Evolutionary conservation across 306 rosid species (phyloP).

Genomic region (Cucumis sativus): DNA sequence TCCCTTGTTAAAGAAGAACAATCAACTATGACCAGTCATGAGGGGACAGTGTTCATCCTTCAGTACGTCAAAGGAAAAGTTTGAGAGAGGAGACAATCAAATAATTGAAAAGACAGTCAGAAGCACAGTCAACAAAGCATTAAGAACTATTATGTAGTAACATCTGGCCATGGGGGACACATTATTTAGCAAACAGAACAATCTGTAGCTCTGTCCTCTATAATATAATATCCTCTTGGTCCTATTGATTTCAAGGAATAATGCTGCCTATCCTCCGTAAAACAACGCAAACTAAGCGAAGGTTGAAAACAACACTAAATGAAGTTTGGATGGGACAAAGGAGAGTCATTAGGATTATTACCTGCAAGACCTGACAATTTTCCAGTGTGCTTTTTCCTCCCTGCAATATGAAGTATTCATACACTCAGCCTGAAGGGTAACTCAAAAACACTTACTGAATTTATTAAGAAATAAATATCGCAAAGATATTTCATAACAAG

Average conservation of each 20-base stretch:
- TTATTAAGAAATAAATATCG: not conserved
- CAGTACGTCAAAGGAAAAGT: not conserved
- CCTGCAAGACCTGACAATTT: constrained; percentile 93
- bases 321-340: not conserved
- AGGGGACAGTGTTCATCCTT: not conserved
- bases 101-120: not conserved
- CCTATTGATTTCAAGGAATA: not conserved
- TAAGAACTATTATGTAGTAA: not conserved
- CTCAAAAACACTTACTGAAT: not conserved
- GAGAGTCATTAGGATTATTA: constrained; percentile 5
- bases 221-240: not conserved
- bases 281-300: not conserved
- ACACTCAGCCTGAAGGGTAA: constrained; percentile 17
- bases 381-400: constrained; percentile 87
- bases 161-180: not conserved
- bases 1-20: not conserved
- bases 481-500: not conserved
- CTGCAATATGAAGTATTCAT: constrained; percentile 33
- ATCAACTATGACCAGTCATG: not conserved
- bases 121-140: not conserved
- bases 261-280: not conserved
- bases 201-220: not conserved
- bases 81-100: not conserved
- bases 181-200: not conserved
- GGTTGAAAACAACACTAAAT: not conserved